Base-by-base conservation (phyloP, 192 early-diverging fungal species). In the Lobulomyces angularis region DNA sequence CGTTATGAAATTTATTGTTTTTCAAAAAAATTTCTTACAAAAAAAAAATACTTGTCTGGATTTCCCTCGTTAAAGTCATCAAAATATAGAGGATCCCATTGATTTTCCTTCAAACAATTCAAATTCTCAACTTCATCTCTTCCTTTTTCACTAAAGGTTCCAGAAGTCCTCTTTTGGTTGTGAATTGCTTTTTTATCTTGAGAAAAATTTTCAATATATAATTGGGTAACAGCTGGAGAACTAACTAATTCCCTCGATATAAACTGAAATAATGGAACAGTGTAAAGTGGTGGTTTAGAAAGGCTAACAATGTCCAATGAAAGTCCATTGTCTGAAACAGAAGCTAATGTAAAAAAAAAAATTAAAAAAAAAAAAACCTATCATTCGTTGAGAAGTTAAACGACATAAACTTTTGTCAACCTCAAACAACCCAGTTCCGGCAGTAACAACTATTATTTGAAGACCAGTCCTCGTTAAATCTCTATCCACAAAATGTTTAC, bases 361-460 rank as follows among this genome's bases (percentile, higher is more conserved):
- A 25, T n/a, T 43, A 11, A 41, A 49, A 42, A n/a, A n/a, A n/a
- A n/a, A n/a, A n/a, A n/a, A n/a, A n/a, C n/a, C n/a, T 14, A 86
- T 76, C 86, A 93, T 90, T 17, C 94, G 71, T 61, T 96, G 86
- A 2, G 88, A 86, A 3, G 90, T 98, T 49, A 98, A 53, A n/a
- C 94, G 69, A 11, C 88, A 56, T 12, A 94, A 56, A 34, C 66
- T 69, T 48, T 89, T 88, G 48, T 81, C 69, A 28, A 88, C 89
- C 32, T 88, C 77, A 59, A 91, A 96, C 27, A 83, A 71, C 0
- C 94, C 92, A 7, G 84, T 68, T 7, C 88, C 84, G 5, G 92
- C 84, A 0, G 89, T 94, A 21, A 96, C 67, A 28, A 96, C 65
- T 3, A 92, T 74, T 5, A 90, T 88, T 19, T 39, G n/a, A 31